These are phyloP conservation scores for Tolypocladium guangdongense DNA, from an alignment of 2,329 filamentous ascomycete species.

Conservation along the genomic window DNA sequence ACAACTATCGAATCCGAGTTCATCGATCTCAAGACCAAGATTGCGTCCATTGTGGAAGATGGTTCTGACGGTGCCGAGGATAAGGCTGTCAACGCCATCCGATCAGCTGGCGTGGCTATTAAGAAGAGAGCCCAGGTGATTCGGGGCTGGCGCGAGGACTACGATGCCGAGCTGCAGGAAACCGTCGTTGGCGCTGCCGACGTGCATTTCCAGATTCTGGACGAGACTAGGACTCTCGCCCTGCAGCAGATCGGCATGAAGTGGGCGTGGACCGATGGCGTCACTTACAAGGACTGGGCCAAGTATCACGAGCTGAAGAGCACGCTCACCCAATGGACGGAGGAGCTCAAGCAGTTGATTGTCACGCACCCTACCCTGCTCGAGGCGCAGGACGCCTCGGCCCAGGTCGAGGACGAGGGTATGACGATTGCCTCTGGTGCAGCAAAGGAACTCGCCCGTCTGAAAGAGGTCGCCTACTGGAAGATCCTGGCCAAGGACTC, in stretches of 20 bases:
- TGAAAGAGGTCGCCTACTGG: slow-evolving; percentile 78
- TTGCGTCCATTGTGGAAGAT: slow-evolving; percentile 48
- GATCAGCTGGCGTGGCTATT: slow-evolving; percentile 58
- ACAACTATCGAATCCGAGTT: slow-evolving; percentile 55
- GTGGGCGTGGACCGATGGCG: slow-evolving; percentile 92
- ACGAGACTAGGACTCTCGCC: slow-evolving; percentile 71
- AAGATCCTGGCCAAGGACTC: slow-evolving; percentile 68
- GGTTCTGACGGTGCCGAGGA: slow-evolving; percentile 31
- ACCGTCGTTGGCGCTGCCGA: slow-evolving; percentile 64
- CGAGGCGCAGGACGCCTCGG: slow-evolving; percentile 55
- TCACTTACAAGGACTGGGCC: slow-evolving; percentile 95
- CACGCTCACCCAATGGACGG: slow-evolving; percentile 74
- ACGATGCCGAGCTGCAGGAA: slow-evolving; percentile 56
- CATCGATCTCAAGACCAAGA: slow-evolving; percentile 52
- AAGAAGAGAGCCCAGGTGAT: slow-evolving; percentile 69
- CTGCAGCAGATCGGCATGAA: slow-evolving; percentile 86
- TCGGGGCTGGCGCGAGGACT: slow-evolving; percentile 64
- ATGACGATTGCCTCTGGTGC: slow-evolving; percentile 72
- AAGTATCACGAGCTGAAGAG: slow-evolving; percentile 84
- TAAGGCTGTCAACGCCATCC: slow-evolving; percentile 39
- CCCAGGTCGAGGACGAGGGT: slow-evolving; percentile 62
- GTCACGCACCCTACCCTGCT: slow-evolving; percentile 61
- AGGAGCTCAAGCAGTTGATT: slow-evolving; percentile 68
- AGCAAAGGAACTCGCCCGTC: slow-evolving; percentile 64
- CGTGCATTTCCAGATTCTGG: slow-evolving; percentile 71